Base-by-base conservation (phyloP, 1,284 basidiomycete genomes). In the Puccinia coronata region DNA sequence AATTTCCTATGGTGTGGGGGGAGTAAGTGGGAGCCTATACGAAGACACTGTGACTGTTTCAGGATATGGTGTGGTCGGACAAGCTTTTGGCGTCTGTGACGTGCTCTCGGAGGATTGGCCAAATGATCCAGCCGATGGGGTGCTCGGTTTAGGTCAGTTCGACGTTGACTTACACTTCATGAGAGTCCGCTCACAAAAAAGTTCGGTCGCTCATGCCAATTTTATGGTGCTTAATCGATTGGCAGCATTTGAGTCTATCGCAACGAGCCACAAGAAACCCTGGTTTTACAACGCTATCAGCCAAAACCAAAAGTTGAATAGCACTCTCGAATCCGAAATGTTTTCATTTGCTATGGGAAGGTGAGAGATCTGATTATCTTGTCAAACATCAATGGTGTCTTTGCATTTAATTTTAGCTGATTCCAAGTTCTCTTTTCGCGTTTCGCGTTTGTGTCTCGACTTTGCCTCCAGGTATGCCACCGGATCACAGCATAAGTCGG, bases 41-140 rank as follows among this genome's bases (percentile, higher is more conserved):
- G 34, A 81, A 67, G 79, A 81, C 57, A 81, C 25, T 18, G 79
- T 81, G 25, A 36, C 70, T 14, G 57, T 81, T 25, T 73, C 79
- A 6, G 70, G 71, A 0, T 73, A 72, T 28, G 16, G 18, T n/a
- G 79, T 81, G 9, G 5, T 51, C 23, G 51, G 51, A 31, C 79
- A 81, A 81, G 79, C 70, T 9, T 81, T 81, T 36, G 79, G 55
- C 14, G 55, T 71, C 20, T 81, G 79, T 74, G 71, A 81, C 51
- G 59, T 65, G 43, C 57, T 81, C 16, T 81, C 79, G 28, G 79
- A 73, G 57, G 79, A 81, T n/a, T 81, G 79, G 79, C 41, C 57
- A 9, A 74, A 73, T 67, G 79, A 81, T 81, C 79, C 79, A 49
- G 79, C 79, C 28, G 79, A 81, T 74, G 79, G 79, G 5, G 79